Conservation (phyloP, 257 asterid species). For the Lithospermum erythrorhizon region DNA sequence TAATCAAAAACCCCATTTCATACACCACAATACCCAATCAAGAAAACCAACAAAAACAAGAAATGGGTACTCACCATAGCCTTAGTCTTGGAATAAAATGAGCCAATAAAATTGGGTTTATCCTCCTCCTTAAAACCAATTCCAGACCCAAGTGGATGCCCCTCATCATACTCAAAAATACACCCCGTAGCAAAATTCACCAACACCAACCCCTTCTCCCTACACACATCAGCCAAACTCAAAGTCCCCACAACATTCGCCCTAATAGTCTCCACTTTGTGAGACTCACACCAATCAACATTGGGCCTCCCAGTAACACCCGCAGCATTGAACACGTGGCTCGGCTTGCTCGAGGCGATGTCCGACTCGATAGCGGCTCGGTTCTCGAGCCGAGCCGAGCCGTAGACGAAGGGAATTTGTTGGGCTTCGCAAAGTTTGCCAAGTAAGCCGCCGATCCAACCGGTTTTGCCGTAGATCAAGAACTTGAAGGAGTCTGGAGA, state of each 20-base stretch:
- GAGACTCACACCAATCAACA: conserved; percentile 90
- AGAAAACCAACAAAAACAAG: background rate
- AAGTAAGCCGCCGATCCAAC: conserved; percentile 78
- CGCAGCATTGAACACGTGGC: conserved; percentile 85
- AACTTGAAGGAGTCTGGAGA: conserved; percentile 39
- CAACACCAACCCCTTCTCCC: conserved; percentile 49
- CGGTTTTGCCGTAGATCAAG: conserved; percentile 75
- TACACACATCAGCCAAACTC: conserved; percentile 74
- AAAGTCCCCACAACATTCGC: conserved; percentile 73
- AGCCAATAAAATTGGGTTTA: conserved; percentile 68
- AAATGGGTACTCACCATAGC: conserved; percentile 46
- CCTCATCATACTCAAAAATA: conserved; percentile 63
- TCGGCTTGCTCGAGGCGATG: conserved; percentile 37
- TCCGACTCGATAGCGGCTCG: conserved; percentile 47
- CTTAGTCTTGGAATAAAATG: conserved; percentile 84
- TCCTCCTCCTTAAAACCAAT: conserved; percentile 86
- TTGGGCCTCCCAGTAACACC: conserved; percentile 85
- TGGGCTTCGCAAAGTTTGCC: conserved; percentile 77
- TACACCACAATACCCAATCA: too few species aligned
- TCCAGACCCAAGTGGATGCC: conserved; percentile 57
- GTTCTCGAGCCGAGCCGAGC: conserved; percentile 68
- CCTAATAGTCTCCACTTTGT: conserved; percentile 77
- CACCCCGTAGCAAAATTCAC: conserved; percentile 80
- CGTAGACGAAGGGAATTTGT: conserved; percentile 43
- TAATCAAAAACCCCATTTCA: too few species aligned